Evolutionary conservation across 2,329 filamentous ascomycete genomes (phyloP), one percentile per base, ranked within the genome.

Genomic region (Nemania serpens): DNA sequence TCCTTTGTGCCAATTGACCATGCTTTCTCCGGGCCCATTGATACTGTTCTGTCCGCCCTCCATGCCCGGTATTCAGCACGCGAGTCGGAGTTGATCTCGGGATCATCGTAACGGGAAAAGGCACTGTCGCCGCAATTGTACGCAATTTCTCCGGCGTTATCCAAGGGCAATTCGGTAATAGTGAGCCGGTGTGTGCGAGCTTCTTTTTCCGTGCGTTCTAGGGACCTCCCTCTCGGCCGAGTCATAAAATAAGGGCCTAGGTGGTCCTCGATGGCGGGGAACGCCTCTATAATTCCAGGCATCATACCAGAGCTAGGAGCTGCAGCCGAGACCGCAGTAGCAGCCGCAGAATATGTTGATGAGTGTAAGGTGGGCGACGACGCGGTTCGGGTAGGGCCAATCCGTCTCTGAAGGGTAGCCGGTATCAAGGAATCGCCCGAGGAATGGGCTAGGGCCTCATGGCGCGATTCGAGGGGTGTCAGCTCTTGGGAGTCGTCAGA

Each of bases 1-100:
- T 82, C 79, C 9, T 76, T 79, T 20, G 81, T 79, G 3, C 83
- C 84, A 71, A 88, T 88, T 18, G 85, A 88, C 86, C 85, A 88
- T 17, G 80, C 83, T 71, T 87, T 88, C 70, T 88, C 85, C 0
- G 82, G 75, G 0, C 75, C 80, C 62, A 76, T 74, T 17, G 77
- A 77, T 12, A 77, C 61, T 10, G 79, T 76, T 50, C 80, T 77
- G 3, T 82, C 79, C 11, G 73, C 69, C 62, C 73, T 77, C 71
- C 75, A 76, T 57, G 74, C 71, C 39, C 75, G 73, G 36, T 74
- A 71, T n/a, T 72, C 70, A 10, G 69, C 67, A 29, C 71, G 69
- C 6, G 68, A 58, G 43, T 76, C 73, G 9, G 68, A 61, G 20
- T 61, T 33, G 39, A 55, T 25, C 17, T 67, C 63, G 39, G 65